These are phyloP conservation scores for Colletotrichum cereale DNA, from an alignment of 2,329 filamentous ascomycete genomes.

Conservation along the genomic window DNA sequence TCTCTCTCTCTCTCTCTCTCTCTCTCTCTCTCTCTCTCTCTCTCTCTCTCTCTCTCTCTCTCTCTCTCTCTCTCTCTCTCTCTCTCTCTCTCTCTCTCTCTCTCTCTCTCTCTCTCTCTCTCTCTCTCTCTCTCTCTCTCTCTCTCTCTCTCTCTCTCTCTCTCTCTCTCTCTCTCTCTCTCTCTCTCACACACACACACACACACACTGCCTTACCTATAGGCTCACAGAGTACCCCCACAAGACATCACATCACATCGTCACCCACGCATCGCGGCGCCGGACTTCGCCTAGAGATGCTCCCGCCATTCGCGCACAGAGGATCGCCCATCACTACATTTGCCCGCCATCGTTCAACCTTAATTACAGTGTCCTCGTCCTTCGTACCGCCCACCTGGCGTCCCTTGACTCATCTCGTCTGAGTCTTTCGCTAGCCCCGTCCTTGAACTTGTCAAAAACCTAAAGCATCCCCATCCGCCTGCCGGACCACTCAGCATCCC, in stretches of 20 bases:
- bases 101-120: too few relatives aligned
- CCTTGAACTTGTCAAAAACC: slow-evolving; percentile 5
- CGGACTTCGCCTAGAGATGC: not conserved
- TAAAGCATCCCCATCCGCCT: not conserved
- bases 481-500: slow-evolving; percentile 22
- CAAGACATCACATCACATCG: not conserved
- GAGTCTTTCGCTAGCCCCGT: not conserved
- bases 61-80: too few relatives aligned
- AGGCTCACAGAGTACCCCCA: not conserved
- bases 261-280: not conserved
- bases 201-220: not conserved
- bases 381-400: not conserved
- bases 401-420: not conserved
- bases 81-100: too few relatives aligned
- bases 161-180: too few relatives aligned
- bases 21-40: too few relatives aligned
- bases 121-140: too few relatives aligned
- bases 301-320: not conserved
- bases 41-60: too few relatives aligned
- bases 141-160: too few relatives aligned
- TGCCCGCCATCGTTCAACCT: not conserved
- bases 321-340: not conserved
- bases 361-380: not conserved
- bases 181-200: not conserved
- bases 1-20: too few relatives aligned